phyloP scores from a whole-genome alignment of 2,329 filamentous ascomycete genomes.

The Diaporthe citrichinensis region DNA sequence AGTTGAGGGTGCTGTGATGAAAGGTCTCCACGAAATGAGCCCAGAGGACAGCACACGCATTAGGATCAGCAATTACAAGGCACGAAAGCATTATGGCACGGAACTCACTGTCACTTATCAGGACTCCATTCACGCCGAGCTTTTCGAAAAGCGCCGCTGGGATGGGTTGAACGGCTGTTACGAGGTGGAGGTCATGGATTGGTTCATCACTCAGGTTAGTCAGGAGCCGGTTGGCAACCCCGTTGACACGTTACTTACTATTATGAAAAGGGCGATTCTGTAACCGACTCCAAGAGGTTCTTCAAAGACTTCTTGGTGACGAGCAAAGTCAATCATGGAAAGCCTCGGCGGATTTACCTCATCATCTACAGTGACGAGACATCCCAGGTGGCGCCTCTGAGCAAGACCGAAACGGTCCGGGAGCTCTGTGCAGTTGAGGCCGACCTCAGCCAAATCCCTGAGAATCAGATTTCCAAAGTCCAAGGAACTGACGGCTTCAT shows the following conservation, averaged over 20 bases:
- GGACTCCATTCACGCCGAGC: conserved; percentile 49
- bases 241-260: background rate
- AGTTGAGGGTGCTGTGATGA: conserved; percentile 66
- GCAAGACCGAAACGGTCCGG: conserved; percentile 12
- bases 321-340: conserved; percentile 25
- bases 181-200: conserved; percentile 57
- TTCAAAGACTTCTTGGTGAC: background rate
- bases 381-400: conserved; percentile 18
- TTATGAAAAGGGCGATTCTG: conserved; percentile 5
- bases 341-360: background rate
- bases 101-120: conserved; percentile 52
- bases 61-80: conserved; percentile 56
- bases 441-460: conserved; percentile 23
- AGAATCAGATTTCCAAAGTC: background rate
- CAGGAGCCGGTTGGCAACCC: background rate
- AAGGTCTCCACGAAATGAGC: conserved; percentile 57
- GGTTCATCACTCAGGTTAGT: conserved; percentile 57
- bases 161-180: conserved; percentile 54
- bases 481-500: conserved; percentile 27
- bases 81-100: conserved; percentile 61
- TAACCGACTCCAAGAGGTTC: conserved; percentile 1
- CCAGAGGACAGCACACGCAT: conserved; percentile 54
- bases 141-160: conserved; percentile 53
- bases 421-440: conserved; percentile 28
- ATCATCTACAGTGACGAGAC: conserved; percentile 1